These are phyloP conservation scores for Ziziphus jujuba DNA, from an alignment of 306 rosid genomes.

Conservation along the genomic window DNA sequence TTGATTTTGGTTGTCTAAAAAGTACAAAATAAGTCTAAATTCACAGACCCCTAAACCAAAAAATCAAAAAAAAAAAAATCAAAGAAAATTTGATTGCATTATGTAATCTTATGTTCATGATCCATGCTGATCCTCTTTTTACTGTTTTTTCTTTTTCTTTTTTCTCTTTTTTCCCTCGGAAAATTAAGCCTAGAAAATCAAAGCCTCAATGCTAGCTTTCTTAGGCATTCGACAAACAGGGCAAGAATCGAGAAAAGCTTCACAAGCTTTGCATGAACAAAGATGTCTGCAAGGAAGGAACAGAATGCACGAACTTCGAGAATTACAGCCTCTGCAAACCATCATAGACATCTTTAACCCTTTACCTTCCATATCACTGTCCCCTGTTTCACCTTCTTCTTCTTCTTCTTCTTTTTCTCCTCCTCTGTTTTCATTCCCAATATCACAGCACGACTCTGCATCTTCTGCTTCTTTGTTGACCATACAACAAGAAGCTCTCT, in stretches of 20 bases:
- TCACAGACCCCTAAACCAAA: conserved; percentile 11
- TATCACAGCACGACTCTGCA: conserved; percentile 58
- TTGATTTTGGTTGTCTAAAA: conserved; percentile 29
- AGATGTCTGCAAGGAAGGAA: conserved; percentile 87
- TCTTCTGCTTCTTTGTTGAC: conserved; percentile 41
- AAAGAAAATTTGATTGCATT: conserved; percentile 3
- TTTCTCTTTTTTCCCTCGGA: conserved; percentile 27
- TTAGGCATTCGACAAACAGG: conserved; percentile 63
- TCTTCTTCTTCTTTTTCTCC: conserved; percentile 11
- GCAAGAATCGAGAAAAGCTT: conserved; percentile 57
- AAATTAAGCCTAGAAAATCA: conserved; percentile 54
- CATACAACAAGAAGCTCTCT: conserved; percentile 23
- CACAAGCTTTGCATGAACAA: conserved; percentile 72
- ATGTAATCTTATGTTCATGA: conserved; percentile 19
- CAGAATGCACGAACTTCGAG: conserved; percentile 41
- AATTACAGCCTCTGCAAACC: conserved; percentile 56
- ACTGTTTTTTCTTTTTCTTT: background rate
- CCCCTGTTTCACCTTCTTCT: conserved; percentile 26
- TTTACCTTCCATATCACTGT: conserved; percentile 17
- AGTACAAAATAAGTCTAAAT: conserved; percentile 33
- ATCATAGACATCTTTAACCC: conserved; percentile 7
- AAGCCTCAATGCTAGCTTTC: conserved; percentile 67
- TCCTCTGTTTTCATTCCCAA: too few relatives aligned
- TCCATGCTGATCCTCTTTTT: conserved; percentile 2
- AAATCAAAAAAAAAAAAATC: background rate